Conservation (phyloP, 2,329 filamentous ascomycete species). For the Fusarium sp. region DNA sequence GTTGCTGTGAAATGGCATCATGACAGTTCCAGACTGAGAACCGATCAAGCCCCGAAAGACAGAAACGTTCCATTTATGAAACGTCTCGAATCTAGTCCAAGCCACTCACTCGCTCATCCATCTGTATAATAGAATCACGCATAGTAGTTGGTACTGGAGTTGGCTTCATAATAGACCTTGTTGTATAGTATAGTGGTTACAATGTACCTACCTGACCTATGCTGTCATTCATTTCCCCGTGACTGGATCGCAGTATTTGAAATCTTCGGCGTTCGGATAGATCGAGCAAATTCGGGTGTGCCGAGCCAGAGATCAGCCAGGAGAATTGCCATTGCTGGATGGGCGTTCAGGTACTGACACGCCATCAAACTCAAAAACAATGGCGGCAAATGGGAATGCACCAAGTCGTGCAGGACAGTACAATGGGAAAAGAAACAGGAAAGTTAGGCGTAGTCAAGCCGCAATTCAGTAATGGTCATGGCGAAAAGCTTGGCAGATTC, state of each 20-base stretch:
- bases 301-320: conserved; percentile 21
- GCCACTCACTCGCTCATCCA: conserved; percentile 1
- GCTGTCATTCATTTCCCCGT: not conserved
- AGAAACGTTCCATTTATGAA: conserved; percentile 16
- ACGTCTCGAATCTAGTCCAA: conserved; percentile 11
- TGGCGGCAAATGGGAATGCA: conserved; percentile 14
- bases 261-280: conserved; percentile 10
- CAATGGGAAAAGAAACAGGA: not conserved
- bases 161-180: conserved; percentile 15
- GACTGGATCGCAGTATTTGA: not conserved
- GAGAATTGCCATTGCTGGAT: conserved; percentile 2
- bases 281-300: conserved; percentile 8
- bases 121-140: conserved; percentile 27
- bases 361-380: conserved; percentile 25
- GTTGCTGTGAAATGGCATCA: conserved; percentile 10
- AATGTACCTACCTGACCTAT: not conserved
- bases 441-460: not conserved
- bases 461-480: not conserved
- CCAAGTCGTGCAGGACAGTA: not conserved
- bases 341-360: conserved; percentile 22
- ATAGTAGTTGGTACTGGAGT: conserved; percentile 7
- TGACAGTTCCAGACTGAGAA: conserved; percentile 22
- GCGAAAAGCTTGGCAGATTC: conserved; percentile 3
- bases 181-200: conserved; percentile 14
- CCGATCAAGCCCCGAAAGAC: conserved; percentile 9